phyloP scores from a whole-genome alignment of 2,329 filamentous ascomycete species.

The Passalora sequoiae region DNA sequence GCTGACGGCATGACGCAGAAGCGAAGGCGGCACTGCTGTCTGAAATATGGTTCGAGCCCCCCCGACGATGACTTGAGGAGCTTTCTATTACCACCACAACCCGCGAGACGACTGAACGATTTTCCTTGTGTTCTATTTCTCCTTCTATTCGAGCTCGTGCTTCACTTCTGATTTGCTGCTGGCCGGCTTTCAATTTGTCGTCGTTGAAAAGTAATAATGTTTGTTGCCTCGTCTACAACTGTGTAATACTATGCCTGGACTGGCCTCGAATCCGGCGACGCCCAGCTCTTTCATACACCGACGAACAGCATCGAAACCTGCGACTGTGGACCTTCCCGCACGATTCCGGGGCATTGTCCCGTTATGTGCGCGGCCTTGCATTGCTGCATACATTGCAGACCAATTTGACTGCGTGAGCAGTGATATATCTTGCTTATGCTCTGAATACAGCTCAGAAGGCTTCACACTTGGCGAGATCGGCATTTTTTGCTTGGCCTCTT shows the following conservation, averaged over 20 bases:
- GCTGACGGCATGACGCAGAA: conserved; percentile 12
- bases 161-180: conserved; percentile 23
- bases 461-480: conserved; percentile 33
- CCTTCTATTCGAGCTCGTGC: conserved; percentile 10
- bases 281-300: conserved; percentile 6
- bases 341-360: conserved; percentile 24
- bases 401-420: conserved; percentile 20
- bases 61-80: too few species aligned
- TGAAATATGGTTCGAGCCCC: conserved; percentile 2
- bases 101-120: conserved; percentile 14
- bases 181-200: conserved; percentile 25
- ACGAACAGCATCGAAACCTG: conserved; percentile 2
- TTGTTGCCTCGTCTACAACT: conserved; percentile 3
- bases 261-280: conserved; percentile 3
- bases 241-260: conserved; percentile 16
- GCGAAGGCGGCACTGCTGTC: conserved; percentile 1
- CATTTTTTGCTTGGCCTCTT: conserved; percentile 21
- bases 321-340: conserved; percentile 10
- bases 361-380: conserved; percentile 29
- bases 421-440: conserved; percentile 30
- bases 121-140: conserved; percentile 20
- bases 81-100: too few species aligned
- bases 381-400: conserved; percentile 23
- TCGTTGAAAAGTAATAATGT: conserved; percentile 7
- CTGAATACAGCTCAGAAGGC: conserved; percentile 28